These are phyloP conservation scores for Botrytis squamosa DNA, from an alignment of 2,329 filamentous ascomycete species.

Conservation along the genomic window DNA sequence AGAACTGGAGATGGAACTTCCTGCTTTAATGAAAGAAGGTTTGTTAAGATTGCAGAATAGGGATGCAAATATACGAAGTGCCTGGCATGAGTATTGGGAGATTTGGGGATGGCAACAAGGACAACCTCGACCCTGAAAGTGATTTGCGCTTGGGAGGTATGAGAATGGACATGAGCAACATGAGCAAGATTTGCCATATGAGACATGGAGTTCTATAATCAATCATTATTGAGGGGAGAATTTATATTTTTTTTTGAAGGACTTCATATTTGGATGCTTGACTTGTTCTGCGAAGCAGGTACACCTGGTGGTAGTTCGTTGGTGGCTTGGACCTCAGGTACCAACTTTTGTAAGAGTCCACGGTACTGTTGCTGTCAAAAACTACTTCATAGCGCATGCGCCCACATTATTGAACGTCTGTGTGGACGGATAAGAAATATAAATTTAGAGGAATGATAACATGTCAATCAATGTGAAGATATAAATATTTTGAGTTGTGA, in stretches of 20 bases:
- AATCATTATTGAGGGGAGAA: not conserved
- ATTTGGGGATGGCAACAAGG: conserved; percentile 31
- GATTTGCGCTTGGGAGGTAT: not conserved
- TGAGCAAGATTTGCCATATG: too few species aligned
- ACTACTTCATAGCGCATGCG: not conserved
- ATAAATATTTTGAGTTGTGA: not conserved
- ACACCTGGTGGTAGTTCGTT: not conserved
- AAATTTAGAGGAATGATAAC: not conserved
- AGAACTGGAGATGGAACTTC: conserved; percentile 25
- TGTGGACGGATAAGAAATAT: not conserved
- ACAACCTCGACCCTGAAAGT: conserved; percentile 3
- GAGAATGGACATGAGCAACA: not conserved
- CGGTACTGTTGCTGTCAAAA: not conserved
- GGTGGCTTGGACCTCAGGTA: not conserved
- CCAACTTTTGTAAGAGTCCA: not conserved
- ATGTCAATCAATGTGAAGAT: not conserved
- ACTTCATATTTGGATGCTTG: not conserved
- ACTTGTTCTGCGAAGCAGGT: not conserved
- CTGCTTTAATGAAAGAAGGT: conserved; percentile 22
- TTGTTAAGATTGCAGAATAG: conserved; percentile 18
- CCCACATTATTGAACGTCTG: not conserved
- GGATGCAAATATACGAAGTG: conserved; percentile 26
- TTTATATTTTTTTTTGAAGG: not conserved
- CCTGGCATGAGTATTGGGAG: conserved; percentile 33
- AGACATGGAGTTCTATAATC: not conserved